Evolutionary conservation across 352 stramenopile species (phyloP).

Genomic region (Phytopythium aichiense): DNA sequence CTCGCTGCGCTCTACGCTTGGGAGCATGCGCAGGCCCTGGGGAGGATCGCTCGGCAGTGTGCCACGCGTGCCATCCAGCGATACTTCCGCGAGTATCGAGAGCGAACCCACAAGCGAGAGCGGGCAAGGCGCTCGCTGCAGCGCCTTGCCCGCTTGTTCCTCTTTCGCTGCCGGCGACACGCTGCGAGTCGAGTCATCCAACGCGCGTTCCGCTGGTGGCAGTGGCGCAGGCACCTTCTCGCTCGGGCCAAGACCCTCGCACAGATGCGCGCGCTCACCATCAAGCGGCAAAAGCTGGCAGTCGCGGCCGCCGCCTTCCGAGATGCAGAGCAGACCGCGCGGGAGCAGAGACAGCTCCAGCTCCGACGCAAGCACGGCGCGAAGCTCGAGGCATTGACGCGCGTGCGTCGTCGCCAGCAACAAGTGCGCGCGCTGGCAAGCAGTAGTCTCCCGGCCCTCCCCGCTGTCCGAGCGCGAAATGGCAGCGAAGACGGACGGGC

Average conservation of each 20-base stretch:
- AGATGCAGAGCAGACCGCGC: conserved; percentile 7
- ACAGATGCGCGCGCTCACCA: conserved; percentile 22
- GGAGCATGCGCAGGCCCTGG: conserved; percentile 16
- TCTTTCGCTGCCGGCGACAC: conserved; percentile 27
- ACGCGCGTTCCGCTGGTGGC: conserved; percentile 26
- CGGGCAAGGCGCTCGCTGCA: conserved; percentile 29
- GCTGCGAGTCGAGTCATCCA: conserved; percentile 30
- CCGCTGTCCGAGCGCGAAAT: neutral
- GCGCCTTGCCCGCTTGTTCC: conserved; percentile 18
- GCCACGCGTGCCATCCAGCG: conserved; percentile 34
- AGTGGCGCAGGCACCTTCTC: conserved; percentile 25
- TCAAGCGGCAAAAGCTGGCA: conserved; percentile 29
- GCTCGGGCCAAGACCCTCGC: conserved; percentile 21
- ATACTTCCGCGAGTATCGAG: conserved; percentile 23
- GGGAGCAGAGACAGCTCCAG: conserved; percentile 15
- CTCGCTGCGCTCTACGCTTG: conserved; percentile 14
- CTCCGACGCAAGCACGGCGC: conserved; percentile 16
- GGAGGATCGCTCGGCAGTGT: conserved; percentile 16
- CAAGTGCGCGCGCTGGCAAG: conserved; percentile 2
- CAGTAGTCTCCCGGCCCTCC: neutral
- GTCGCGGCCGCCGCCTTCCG: conserved; percentile 19
- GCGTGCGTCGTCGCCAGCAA: conserved; percentile 14
- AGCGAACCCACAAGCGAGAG: conserved; percentile 15
- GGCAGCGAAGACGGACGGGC: neutral
- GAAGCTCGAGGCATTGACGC: conserved; percentile 18